Conservation (phyloP, 2,329 filamentous ascomycete species). For the Clarireedia homoeocarpa region DNA sequence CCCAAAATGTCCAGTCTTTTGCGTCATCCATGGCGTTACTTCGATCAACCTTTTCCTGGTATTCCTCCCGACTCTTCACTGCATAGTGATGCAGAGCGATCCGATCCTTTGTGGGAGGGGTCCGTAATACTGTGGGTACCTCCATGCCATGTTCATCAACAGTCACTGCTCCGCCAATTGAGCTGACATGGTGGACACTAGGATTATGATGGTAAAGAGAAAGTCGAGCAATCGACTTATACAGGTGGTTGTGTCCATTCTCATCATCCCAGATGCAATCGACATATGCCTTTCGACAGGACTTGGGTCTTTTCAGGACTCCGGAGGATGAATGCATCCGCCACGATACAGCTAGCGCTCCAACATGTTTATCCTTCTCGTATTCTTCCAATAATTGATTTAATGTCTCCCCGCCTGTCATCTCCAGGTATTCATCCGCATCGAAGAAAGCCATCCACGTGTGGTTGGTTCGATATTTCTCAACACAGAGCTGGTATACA, state of each 20-base stretch:
- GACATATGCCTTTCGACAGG: conserved; percentile 25
- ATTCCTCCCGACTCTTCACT: conserved; percentile 29
- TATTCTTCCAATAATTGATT: conserved; percentile 24
- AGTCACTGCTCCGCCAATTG: conserved; percentile 15
- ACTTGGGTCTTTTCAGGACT: conserved; percentile 22
- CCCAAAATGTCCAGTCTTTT: conserved; percentile 25
- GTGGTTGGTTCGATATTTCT: conserved; percentile 22
- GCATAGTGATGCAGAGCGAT: conserved; percentile 31
- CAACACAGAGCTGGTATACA: conserved; percentile 19
- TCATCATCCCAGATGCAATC: conserved; percentile 28
- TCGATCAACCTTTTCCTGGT: conserved; percentile 24
- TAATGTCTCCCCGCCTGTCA: conserved; percentile 20
- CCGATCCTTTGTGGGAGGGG: conserved; percentile 25
- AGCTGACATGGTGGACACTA: conserved; percentile 18
- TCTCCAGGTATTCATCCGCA: conserved; percentile 29
- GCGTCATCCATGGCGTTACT: conserved; percentile 24
- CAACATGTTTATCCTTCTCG: conserved; percentile 20
- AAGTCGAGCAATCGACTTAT: conserved; percentile 28
- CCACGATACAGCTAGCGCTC: conserved; percentile 29
- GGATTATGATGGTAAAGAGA: conserved; percentile 9
- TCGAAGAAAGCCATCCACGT: conserved; percentile 31
- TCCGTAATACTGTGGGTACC: conserved; percentile 18
- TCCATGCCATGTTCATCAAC: conserved; percentile 25
- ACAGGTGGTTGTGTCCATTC: conserved; percentile 24
- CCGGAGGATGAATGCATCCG: conserved; percentile 28